Conservation (phyloP, 1,139 yeast genomes). For the Debaryomyces subglobosus region DNA sequence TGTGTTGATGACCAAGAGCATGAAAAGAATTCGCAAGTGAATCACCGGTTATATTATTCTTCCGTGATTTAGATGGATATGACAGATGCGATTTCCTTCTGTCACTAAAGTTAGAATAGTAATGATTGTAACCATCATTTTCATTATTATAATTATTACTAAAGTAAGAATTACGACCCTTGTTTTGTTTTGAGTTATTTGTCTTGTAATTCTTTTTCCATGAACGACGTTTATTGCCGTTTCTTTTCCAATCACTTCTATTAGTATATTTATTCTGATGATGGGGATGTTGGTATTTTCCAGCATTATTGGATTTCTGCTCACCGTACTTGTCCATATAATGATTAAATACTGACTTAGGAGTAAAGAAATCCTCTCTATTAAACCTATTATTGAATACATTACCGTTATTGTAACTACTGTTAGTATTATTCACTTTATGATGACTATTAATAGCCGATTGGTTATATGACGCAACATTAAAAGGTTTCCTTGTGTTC, state of each 20-base stretch:
- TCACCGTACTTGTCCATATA: constrained; percentile 72
- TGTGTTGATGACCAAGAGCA: constrained; percentile 8
- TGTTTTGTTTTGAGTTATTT: constrained; percentile 17
- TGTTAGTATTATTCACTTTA: constrained; percentile 24
- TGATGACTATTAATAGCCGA: constrained; percentile 23
- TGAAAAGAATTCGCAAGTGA: constrained; percentile 10
- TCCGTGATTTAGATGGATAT: constrained; percentile 30
- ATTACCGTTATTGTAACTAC: constrained; percentile 20
- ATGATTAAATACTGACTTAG: constrained; percentile 70
- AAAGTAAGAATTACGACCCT: constrained; percentile 8
- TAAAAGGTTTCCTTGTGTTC: constrained; percentile 62
- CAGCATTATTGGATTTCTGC: constrained; percentile 23
- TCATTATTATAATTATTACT: constrained; percentile 17
- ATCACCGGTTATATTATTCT: constrained; percentile 7
- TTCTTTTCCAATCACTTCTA: constrained; percentile 37
- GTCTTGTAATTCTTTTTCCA: constrained; percentile 25
- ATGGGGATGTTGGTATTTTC: constrained; percentile 14
- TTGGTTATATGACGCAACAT: constrained; percentile 58
- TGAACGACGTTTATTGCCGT: constrained; percentile 32
- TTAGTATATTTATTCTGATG: constrained; percentile 17
- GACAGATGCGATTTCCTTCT: constrained; percentile 34
- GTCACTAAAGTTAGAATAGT: constrained; percentile 10
- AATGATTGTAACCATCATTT: constrained; percentile 17
- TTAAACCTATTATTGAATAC: constrained; percentile 44
- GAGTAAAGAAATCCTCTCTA: constrained; percentile 76